A percentile compares a stretch with the other conserved stretches of the same genome.
Conservation (phyloP, 164 flowering plant genomes). For the Annona squamosa region DNA sequence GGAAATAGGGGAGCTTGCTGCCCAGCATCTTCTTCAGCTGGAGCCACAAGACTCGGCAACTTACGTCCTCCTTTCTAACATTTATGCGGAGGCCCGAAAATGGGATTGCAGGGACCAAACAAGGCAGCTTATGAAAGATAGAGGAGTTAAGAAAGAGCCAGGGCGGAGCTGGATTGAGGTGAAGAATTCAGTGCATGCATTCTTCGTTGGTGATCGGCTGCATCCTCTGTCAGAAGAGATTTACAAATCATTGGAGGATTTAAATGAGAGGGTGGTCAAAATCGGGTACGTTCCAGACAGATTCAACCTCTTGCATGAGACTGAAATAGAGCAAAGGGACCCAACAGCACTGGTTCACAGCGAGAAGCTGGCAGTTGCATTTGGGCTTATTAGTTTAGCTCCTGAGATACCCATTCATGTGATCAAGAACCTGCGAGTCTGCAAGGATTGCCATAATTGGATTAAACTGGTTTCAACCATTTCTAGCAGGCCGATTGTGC, state of each 20-base stretch:
- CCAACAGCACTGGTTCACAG: conserved; percentile 23
- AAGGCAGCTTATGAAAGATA: conserved; percentile 30
- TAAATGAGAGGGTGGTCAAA: conserved; percentile 17
- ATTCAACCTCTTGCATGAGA: conserved; percentile 20
- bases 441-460: conserved; percentile 35
- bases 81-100: conserved; percentile 24
- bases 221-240: conserved; percentile 25
- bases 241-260: conserved; percentile 21
- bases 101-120: conserved; percentile 24
- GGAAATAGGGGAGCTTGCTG: conserved; percentile 29
- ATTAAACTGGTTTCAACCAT: conserved; percentile 25
- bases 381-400: conserved; percentile 26
- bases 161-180: conserved; percentile 34
- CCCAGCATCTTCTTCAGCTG: conserved; percentile 21
- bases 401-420: conserved; percentile 20
- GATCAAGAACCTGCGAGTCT: conserved; percentile 31
- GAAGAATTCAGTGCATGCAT: conserved; percentile 24
- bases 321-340: conserved; percentile 23
- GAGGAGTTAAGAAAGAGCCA: conserved; percentile 30
- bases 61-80: conserved; percentile 30
- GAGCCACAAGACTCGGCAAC: conserved; percentile 31
- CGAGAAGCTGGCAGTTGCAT: conserved; percentile 29
- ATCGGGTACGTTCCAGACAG: conserved; percentile 27
- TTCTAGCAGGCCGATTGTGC: conserved; percentile 14
- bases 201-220: conserved; percentile 31